Percentiles rank a stretch among this genome's conserved stretches.
phyloP scores from a whole-genome alignment of 495 filamentous ascomycete species.

The Elasticomyces elasticus region DNA sequence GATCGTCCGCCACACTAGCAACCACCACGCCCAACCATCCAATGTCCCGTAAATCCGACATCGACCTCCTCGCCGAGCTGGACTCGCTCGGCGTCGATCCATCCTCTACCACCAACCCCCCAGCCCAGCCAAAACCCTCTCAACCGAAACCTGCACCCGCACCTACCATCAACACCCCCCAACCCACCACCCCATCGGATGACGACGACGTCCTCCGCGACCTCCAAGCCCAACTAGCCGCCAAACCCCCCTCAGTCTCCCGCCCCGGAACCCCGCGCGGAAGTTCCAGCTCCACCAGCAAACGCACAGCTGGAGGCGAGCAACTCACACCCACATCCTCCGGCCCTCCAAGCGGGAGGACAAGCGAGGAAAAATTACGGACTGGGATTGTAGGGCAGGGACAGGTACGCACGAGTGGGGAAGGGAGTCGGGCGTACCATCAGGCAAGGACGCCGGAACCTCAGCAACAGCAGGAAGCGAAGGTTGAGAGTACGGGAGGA shows the following conservation, averaged over 20 bases:
- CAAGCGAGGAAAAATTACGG: slow-evolving; percentile 48
- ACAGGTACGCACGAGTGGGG: slow-evolving; percentile 55
- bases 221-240: slow-evolving; percentile 62
- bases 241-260: slow-evolving; percentile 49
- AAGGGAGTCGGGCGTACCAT: slow-evolving; percentile 62
- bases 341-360: slow-evolving; percentile 31
- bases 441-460: slow-evolving; percentile 36
- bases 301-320: slow-evolving; percentile 47
- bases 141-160: slow-evolving; percentile 5
- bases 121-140: slow-evolving; percentile 32
- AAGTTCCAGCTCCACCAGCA: slow-evolving; percentile 47
- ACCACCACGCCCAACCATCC: slow-evolving; percentile 22
- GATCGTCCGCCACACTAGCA: background rate
- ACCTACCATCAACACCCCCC: background rate
- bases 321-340: slow-evolving; percentile 44
- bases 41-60: slow-evolving; percentile 52
- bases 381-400: slow-evolving; percentile 5
- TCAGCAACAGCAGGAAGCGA: slow-evolving; percentile 40
- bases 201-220: slow-evolving; percentile 72
- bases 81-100: slow-evolving; percentile 55
- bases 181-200: slow-evolving; percentile 35
- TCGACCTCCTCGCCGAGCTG: slow-evolving; percentile 77
- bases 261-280: slow-evolving; percentile 77
- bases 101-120: slow-evolving; percentile 32
- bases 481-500: slow-evolving; percentile 24